Percentiles rank a stretch among this genome's conserved stretches.
Evolutionary conservation across 106 monocot genomes (phyloP).

Genomic region (Vanilla planifolia): DNA sequence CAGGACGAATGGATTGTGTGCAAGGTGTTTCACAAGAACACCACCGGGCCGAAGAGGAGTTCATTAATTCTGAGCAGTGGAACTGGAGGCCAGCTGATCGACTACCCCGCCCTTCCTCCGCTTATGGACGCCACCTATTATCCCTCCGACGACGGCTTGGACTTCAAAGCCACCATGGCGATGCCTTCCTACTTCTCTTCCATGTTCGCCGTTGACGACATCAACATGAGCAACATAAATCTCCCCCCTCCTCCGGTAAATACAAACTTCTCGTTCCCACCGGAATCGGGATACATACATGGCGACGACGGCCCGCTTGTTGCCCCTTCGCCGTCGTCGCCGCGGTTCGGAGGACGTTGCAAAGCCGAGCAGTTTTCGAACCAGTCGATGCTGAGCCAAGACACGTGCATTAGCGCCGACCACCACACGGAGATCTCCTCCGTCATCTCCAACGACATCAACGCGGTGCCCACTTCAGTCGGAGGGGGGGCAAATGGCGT

Average conservation of each 20-base stretch:
- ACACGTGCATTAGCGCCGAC: slow-evolving; percentile 58
- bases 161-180: neutral
- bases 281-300: too few relatives aligned
- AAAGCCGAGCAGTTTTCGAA: slow-evolving; percentile 57
- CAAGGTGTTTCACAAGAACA: slow-evolving; percentile 60
- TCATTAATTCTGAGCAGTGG: slow-evolving; percentile 5
- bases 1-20: slow-evolving; percentile 89
- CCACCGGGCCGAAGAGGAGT: slow-evolving; percentile 18
- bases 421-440: slow-evolving; percentile 53
- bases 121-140: slow-evolving; percentile 26
- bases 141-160: neutral
- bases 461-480: neutral
- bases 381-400: slow-evolving; percentile 54
- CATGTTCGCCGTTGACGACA: neutral
- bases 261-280: neutral
- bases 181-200: neutral
- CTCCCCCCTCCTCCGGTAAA: neutral
- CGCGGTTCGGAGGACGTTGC: slow-evolving; percentile 18
- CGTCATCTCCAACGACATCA: slow-evolving; percentile 3
- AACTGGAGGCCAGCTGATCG: slow-evolving; percentile 24
- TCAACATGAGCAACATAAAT: neutral
- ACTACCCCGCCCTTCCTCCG: slow-evolving; percentile 32
- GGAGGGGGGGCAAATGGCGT: neutral
- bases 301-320: neutral
- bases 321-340: too few relatives aligned